Percentiles rank a stretch among this genome's conserved stretches.
Conservation (phyloP, 2,329 filamentous ascomycete species). For the Nannizziopsis arthrosporioides region DNA sequence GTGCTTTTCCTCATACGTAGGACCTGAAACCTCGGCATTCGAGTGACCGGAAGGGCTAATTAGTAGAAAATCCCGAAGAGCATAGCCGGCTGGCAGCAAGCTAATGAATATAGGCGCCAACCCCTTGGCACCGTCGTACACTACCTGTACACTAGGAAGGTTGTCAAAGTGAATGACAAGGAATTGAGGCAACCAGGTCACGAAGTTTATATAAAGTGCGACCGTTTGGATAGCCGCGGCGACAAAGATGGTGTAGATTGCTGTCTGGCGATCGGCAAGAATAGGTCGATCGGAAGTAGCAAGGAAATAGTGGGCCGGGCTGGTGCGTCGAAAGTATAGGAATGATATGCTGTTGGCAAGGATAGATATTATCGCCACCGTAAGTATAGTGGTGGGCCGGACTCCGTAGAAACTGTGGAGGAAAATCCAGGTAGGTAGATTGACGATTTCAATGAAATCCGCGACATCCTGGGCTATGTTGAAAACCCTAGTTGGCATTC, state of each 20-base stretch:
- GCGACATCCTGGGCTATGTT: constrained; percentile 41
- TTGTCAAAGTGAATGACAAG: constrained; percentile 66
- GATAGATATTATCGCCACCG: constrained; percentile 56
- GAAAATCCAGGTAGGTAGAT: constrained; percentile 65
- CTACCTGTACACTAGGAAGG: constrained; percentile 56
- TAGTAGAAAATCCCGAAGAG: constrained; percentile 67
- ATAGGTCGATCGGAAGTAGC: constrained; percentile 45
- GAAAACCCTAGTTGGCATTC: background rate
- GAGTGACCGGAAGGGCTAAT: constrained; percentile 40
- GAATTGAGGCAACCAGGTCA: constrained; percentile 56
- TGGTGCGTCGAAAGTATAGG: constrained; percentile 57
- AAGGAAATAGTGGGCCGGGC: constrained; percentile 50
- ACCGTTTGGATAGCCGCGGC: constrained; percentile 63
- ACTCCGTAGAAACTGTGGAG: constrained; percentile 67
- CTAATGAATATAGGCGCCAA: constrained; percentile 37
- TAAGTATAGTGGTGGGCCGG: constrained; percentile 47
- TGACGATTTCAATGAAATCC: constrained; percentile 55
- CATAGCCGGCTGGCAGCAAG: constrained; percentile 57
- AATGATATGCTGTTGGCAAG: constrained; percentile 62
- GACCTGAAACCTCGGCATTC: constrained; percentile 19
- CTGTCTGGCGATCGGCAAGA: constrained; percentile 50
- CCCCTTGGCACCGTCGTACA: constrained; percentile 50
- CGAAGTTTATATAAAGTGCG: constrained; percentile 57
- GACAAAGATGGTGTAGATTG: constrained; percentile 54
- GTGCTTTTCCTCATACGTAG: constrained; percentile 43